Percentiles rank a stretch among this genome's conserved stretches.
These are phyloP conservation scores for Alnus rubra DNA, from an alignment of 306 rosid species.

Conservation along the genomic window DNA sequence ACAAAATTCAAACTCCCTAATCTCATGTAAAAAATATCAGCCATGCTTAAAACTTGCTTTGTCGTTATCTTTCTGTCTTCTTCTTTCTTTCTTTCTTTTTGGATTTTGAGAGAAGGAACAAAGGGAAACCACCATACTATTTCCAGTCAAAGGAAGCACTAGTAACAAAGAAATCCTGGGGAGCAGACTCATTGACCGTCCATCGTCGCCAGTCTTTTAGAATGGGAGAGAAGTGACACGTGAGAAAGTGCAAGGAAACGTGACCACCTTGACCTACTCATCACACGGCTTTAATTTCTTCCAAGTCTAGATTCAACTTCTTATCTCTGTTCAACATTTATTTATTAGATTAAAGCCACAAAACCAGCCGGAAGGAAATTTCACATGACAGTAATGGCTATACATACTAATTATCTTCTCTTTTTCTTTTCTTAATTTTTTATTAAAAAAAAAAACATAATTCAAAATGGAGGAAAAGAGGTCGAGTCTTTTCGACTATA, in stretches of 20 bases:
- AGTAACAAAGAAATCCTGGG: not conserved
- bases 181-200: not conserved
- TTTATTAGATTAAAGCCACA: not conserved
- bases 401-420: not conserved
- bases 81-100: no score
- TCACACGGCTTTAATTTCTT: no score
- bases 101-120: no score
- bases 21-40: no score
- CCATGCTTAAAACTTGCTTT: no score
- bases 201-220: not conserved
- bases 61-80: no score
- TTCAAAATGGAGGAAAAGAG: no score
- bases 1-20: no score
- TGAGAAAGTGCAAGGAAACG: conserved; percentile 43
- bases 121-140: no score
- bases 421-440: no score
- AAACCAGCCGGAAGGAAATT: not conserved
- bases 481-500: no score
- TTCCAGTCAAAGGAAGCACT: not conserved
- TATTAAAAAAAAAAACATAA: no score
- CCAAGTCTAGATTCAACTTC: not conserved
- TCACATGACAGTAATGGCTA: not conserved
- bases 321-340: not conserved
- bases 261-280: not conserved
- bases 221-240: not conserved